Conservation (phyloP, 345 rosid species). For the Iberis pinnata region DNA sequence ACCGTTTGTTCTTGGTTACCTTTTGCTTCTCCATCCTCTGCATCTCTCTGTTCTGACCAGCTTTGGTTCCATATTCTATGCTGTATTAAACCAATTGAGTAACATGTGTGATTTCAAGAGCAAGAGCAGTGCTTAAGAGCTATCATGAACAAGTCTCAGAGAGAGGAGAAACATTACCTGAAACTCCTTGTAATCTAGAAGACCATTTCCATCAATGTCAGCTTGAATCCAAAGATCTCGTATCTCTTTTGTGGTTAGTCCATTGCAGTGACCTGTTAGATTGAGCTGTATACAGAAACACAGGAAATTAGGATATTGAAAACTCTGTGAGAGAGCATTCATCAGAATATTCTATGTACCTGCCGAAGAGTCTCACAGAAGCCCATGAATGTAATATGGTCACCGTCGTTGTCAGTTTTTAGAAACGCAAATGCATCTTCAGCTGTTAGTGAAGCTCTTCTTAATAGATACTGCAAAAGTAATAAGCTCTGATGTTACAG, state of each 20-base stretch:
- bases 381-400: constrained; percentile 54
- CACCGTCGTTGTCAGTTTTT: constrained; percentile 48
- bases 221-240: constrained; percentile 78
- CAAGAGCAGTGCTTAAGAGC: not conserved
- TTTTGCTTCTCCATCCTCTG: constrained; percentile 26
- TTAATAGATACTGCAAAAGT: constrained; percentile 51
- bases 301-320: too few relatives aligned
- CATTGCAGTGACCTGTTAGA: constrained; percentile 60
- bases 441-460: constrained; percentile 63
- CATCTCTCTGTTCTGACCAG: constrained; percentile 45
- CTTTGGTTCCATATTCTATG: constrained; percentile 69
- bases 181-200: constrained; percentile 72
- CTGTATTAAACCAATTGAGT: constrained; percentile 32
- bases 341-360: constrained; percentile 32
- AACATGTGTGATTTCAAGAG: not conserved
- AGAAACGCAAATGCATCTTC: constrained; percentile 68
- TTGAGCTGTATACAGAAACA: constrained; percentile 47
- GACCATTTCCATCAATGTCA: constrained; percentile 66
- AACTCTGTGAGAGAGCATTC: constrained; percentile 1
- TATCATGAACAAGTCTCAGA: not conserved
- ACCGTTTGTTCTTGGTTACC: constrained; percentile 47
- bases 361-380: constrained; percentile 80
- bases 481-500: constrained; percentile 22
- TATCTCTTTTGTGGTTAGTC: constrained; percentile 66
- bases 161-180: constrained; percentile 43